Evolutionary conservation across 768 basidiomycete genomes (phyloP), one percentile per base, ranked within the genome.

Genomic region (Phylloporus sp.): DNA sequence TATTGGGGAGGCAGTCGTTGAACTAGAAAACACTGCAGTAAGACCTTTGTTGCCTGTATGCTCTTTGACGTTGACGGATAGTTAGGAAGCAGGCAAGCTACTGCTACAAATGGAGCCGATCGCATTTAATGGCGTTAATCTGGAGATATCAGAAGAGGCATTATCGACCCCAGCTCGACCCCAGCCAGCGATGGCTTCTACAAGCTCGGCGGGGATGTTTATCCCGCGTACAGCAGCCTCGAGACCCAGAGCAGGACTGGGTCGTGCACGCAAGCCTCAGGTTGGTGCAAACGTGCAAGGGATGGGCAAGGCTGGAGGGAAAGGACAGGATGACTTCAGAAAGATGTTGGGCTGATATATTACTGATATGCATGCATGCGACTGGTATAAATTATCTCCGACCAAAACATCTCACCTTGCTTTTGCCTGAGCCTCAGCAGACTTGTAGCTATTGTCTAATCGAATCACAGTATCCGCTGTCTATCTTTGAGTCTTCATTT

Each of bases 31-130:
- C 56, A 73, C 79, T 35, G 84, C 85, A 43, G 88, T 88, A 59
- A 59, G 82, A 27, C 68, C 26, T 43, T 22, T 26, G 8, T 12
- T 6, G 5, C 36, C 46, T 45, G 27, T 34, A 23, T 22, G 29
- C 12, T 13, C 36, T 47, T 32, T 22, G 28, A 28, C 24, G 45
- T 36, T 9, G 22, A 36, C 42, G 49, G 26, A 44, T 11, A 22
- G 59, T 16, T 57, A 95, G 93, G 94, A 95, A 68, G 90, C 84
- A 4, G 91, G 91, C 29, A 84, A 85, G 57, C 69, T 95, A 5
- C 67, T 97, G 7, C 73, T 97, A 23, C 77, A 79, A 8, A 61
- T 82, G 4, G 86, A 91, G 36, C 81, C 91, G 15, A 75, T 97
- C 48, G 63, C 81, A 11, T 89, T 91, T 71, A 78, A 80, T 40